Conservation (phyloP, 352 stramenopile species). For the Pythium myriotylum region DNA sequence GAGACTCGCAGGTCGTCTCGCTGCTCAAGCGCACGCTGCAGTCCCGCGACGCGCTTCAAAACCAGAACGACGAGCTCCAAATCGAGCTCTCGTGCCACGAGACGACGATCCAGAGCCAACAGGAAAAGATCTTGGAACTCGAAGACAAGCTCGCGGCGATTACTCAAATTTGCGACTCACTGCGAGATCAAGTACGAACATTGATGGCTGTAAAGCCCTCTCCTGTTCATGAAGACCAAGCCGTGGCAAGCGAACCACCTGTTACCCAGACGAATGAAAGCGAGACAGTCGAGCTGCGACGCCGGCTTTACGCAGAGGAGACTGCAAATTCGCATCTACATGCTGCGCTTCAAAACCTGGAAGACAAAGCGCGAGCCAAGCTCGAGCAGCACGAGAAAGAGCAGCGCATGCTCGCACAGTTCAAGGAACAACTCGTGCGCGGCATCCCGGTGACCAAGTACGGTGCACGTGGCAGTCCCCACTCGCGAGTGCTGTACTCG, state of each 20-base stretch:
- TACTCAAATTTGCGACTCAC: slow-evolving; percentile 20
- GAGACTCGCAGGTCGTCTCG: slow-evolving; percentile 24
- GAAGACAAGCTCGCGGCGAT: slow-evolving; percentile 16
- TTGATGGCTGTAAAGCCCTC: background rate
- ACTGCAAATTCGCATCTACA: slow-evolving; percentile 36
- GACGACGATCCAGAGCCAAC: slow-evolving; percentile 37
- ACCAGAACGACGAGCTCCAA: slow-evolving; percentile 43
- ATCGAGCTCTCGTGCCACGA: slow-evolving; percentile 49
- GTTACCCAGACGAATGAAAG: background rate
- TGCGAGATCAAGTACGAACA: slow-evolving; percentile 35
- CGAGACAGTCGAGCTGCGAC: slow-evolving; percentile 31
- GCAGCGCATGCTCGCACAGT: slow-evolving; percentile 46
- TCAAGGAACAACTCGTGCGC: slow-evolving; percentile 57
- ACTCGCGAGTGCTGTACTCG: slow-evolving; percentile 55
- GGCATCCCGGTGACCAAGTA: slow-evolving; percentile 65
- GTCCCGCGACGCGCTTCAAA: slow-evolving; percentile 29
- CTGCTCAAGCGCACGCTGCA: slow-evolving; percentile 26
- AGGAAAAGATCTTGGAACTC: slow-evolving; percentile 39
- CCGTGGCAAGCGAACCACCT: background rate
- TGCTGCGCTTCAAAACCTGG: slow-evolving; percentile 35
- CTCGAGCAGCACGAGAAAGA: slow-evolving; percentile 40
- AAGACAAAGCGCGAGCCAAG: slow-evolving; percentile 30
- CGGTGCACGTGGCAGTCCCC: slow-evolving; percentile 44
- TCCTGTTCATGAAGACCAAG: too few relatives aligned
- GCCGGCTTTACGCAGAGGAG: slow-evolving; percentile 28